Base-by-base conservation (phyloP, 495 filamentous ascomycete species). In the Lasiosphaeria miniovina region DNA sequence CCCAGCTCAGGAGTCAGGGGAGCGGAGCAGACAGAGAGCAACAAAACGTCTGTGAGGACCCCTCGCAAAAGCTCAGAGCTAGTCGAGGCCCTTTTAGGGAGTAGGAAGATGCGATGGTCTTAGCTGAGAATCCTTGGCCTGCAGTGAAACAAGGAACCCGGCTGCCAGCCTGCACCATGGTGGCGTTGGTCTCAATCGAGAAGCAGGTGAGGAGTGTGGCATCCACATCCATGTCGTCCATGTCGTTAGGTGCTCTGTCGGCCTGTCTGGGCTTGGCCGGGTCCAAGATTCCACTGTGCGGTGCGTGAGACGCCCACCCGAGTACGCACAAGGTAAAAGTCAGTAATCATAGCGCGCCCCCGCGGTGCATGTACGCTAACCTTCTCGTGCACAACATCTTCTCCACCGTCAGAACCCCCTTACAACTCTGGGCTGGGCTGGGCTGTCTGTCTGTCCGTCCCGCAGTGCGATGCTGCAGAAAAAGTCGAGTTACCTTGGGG, bases 91-190 rank as follows among this genome's bases (percentile, higher is more conserved):
- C 43, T 46, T 46, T 46, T 7, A 46, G 43, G 43, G 43, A 46
- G 43, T 46, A 11, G 11, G 15, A n/a, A 46, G 43, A n/a, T 46
- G 43, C 12, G 12, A 24, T 24, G 24, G 24, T 24, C 24, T 46
- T 46, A 46, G 43, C 43, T 46, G 43, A 46, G 8, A 46, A 46
- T 46, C 43, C 43, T 46, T 46, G 43, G 43, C 38, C 43, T 46
- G 43, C 43, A 46, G 12, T 46, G 43, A 46, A 46, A 46, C 43
- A 46, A n/a, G 43, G 12, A 46, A 46, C 43, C 43, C 12, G 15
- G 43, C 43, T 14, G 43, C 43, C 12, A 5, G 43, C 6, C 43
- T 46, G 43, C 43, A 46, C 12, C 43, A n/a, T 14, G 15, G 43
- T 46, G 43, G 43, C 43, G 43, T 46, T 46, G 12, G 43, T 46